Conservation (phyloP, 495 filamentous ascomycete genomes). For the Achaetomiella virescens region DNA sequence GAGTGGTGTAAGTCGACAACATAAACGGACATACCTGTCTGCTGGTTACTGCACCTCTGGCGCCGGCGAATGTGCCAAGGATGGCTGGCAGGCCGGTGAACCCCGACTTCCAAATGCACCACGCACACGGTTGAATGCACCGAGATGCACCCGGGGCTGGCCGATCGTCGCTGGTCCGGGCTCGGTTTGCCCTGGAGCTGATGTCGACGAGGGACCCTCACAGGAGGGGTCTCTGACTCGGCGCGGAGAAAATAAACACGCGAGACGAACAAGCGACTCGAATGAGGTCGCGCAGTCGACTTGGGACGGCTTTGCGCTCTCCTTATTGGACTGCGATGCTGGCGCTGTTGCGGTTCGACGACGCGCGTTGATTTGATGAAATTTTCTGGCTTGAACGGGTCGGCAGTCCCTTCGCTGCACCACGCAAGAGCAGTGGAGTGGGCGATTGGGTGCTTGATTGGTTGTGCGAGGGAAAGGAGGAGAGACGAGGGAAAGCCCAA, state of each 20-base stretch:
- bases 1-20: not conserved
- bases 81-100: not conserved
- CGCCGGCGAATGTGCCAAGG: not conserved
- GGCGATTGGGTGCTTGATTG: slow-evolving; percentile 36
- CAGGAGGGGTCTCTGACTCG: not conserved
- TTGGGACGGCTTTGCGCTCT: not conserved
- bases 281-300: slow-evolving; percentile 13
- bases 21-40: slow-evolving; percentile 3
- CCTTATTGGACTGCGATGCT: slow-evolving; percentile 30
- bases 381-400: slow-evolving; percentile 20
- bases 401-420: slow-evolving; percentile 22
- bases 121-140: not conserved
- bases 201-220: not conserved
- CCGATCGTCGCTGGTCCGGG: not conserved
- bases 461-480: slow-evolving; percentile 37
- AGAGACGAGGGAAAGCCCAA: slow-evolving; percentile 35
- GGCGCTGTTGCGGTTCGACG: slow-evolving; percentile 19
- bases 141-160: not conserved
- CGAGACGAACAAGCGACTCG: slow-evolving; percentile 14
- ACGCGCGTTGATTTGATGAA: slow-evolving; percentile 34
- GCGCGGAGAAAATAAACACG: slow-evolving; percentile 12
- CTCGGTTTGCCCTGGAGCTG: not conserved
- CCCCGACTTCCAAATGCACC: not conserved
- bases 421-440: slow-evolving; percentile 25
- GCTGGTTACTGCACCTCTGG: not conserved